phyloP scores from a whole-genome alignment of 2,329 filamentous ascomycete species.

The Sporothrix pallida region DNA sequence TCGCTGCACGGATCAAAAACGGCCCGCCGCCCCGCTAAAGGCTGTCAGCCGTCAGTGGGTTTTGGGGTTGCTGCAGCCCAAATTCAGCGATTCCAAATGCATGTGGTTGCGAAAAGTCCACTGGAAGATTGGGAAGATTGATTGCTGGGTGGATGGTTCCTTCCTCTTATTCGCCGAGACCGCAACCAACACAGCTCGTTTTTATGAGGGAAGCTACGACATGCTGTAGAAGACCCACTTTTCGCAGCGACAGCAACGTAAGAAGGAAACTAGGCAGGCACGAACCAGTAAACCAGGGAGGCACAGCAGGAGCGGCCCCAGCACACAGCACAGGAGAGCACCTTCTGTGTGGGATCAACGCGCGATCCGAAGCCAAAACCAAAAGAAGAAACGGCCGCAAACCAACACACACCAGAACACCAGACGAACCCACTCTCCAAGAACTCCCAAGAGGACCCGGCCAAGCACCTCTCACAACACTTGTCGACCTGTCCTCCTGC shows the following conservation, averaged over 20 bases:
- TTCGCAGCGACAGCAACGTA: conserved; percentile 21
- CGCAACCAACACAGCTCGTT: not conserved
- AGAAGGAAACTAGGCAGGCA: conserved; percentile 23
- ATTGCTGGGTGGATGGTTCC: not conserved
- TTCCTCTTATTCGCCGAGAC: not conserved
- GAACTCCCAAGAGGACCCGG: not conserved
- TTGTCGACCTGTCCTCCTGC: conserved; percentile 14
- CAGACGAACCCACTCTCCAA: conserved; percentile 21
- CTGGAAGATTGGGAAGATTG: conserved; percentile 1
- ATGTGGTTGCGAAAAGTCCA: not conserved
- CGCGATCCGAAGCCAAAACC: conserved; percentile 21
- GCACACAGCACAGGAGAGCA: not conserved
- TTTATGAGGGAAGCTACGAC: conserved; percentile 34
- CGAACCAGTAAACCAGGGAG: not conserved
- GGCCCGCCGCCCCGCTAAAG: conserved; percentile 28
- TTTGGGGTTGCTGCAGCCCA: not conserved
- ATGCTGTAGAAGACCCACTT: conserved; percentile 28
- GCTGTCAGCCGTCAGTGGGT: not conserved
- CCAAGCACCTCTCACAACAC: conserved; percentile 1
- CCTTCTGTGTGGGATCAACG: conserved; percentile 16
- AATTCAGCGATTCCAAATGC: conserved; percentile 13
- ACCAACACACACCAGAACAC: not conserved
- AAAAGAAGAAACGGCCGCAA: conserved; percentile 24
- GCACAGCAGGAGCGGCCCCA: conserved; percentile 11
- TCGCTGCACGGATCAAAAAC: conserved; percentile 32